Conservation (phyloP, 176 grass and related monocot genomes). For the Ampelocalamus luodianensis region DNA sequence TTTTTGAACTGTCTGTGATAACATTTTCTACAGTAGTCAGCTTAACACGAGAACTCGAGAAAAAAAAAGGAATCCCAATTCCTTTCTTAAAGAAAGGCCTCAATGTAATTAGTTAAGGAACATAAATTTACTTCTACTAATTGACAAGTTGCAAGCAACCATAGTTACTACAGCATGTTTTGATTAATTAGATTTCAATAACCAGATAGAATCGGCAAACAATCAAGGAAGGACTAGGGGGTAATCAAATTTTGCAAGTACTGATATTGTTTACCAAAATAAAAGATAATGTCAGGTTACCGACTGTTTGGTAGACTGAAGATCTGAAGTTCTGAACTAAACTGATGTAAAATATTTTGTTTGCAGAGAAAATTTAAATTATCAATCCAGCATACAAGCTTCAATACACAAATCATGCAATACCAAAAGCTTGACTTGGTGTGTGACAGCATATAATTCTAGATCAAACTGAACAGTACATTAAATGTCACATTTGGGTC, state of each 20-base stretch:
- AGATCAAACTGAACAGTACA: background rate
- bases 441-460: conserved; percentile 11
- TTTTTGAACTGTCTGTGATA: no score
- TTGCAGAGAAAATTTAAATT: conserved; percentile 9
- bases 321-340: conserved; percentile 28
- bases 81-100: background rate
- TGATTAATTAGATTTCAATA: conserved; percentile 19
- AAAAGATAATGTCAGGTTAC: background rate
- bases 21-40: no score
- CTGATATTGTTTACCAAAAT: background rate
- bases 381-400: background rate
- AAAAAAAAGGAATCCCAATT: conserved; percentile 1
- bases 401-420: conserved; percentile 14
- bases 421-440: conserved; percentile 11
- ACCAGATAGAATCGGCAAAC: background rate
- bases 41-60: background rate
- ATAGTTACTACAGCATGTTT: background rate
- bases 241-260: conserved; percentile 17
- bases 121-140: background rate
- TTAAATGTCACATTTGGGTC: background rate
- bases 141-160: background rate
- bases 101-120: conserved; percentile 1
- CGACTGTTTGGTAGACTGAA: background rate
- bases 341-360: conserved; percentile 15
- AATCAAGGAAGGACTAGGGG: background rate